phyloP scores from a whole-genome alignment of 176 grass and related monocot species.

The Microstegium vimineum region DNA sequence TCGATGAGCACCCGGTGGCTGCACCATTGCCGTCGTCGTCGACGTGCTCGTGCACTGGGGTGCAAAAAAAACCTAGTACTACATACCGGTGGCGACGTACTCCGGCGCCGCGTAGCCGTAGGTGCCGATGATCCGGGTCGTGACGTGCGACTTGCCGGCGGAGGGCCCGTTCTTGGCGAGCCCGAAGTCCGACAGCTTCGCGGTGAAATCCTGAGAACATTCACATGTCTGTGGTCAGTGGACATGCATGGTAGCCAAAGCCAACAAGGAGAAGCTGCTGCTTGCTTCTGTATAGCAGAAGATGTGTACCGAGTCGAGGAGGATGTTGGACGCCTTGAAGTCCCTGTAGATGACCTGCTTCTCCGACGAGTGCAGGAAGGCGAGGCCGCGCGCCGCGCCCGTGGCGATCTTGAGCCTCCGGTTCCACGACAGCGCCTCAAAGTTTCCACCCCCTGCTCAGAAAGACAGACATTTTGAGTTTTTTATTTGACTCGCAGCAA shows the following conservation, averaged over 20 bases:
- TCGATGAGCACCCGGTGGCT: background rate
- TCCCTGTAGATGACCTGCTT: conserved; percentile 75
- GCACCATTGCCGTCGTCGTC: background rate
- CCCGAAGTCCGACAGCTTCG: conserved; percentile 92
- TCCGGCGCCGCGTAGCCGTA: conserved; percentile 96
- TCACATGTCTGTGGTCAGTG: background rate
- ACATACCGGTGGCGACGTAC: conserved; percentile 76
- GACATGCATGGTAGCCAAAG: background rate
- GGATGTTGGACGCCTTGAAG: conserved; percentile 85
- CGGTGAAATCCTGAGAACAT: conserved; percentile 45
- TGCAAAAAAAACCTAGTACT: background rate
- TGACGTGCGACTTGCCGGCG: conserved; percentile 63
- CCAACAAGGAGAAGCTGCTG: background rate
- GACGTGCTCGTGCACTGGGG: background rate
- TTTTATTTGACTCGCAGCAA: background rate
- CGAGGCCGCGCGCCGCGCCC: conserved; percentile 55
- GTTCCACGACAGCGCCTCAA: conserved; percentile 46
- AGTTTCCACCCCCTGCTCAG: conserved; percentile 4
- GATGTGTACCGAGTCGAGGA: conserved; percentile 56
- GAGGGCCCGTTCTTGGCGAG: conserved; percentile 81
- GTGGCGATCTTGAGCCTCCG: conserved; percentile 64
- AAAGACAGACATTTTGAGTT: background rate
- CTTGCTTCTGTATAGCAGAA: background rate
- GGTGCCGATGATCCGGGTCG: conserved; percentile 74
- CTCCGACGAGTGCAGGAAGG: conserved; percentile 71